Base-by-base conservation (phyloP, 768 basidiomycete genomes). In the Boletus rubescentipes region DNA sequence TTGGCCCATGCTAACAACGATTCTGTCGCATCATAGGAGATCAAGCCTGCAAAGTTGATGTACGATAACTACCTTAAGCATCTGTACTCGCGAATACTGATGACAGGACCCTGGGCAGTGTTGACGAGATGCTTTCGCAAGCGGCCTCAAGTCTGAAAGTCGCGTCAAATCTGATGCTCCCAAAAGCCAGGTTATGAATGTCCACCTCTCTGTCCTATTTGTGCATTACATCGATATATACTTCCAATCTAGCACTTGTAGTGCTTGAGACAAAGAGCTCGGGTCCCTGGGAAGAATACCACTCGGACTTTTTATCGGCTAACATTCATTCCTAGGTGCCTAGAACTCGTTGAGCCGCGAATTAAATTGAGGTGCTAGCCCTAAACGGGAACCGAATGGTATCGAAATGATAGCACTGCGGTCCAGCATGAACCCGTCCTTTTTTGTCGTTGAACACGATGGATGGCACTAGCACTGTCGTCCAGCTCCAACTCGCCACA, bases 11-110 rank as follows among this genome's bases (percentile, higher is more conserved):
- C 54, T 61, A 23, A 60, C 43, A 30, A 20, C 10, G 11, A 37
- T 18, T 45, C 45, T 38, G 43, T 59, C 30, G 15, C 14, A 21
- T 36, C 44, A 9, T 48, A 84, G 82, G 89, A 92, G 40, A 83
- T 95, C 66, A 87, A 90, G 66, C 86, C 91, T 2, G 93, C 93
- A 5, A 89, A 86, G 68, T 81, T 82, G 54, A 95, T 95, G 88
- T 89, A 61, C 68, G 85, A 21, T n/a, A 21, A 37, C 18, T 32
- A 18, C 20, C 38, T 47, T 51, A 26, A 41, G 29, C 21, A 42
- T 32, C 10, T 41, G 9, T 61, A 45, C 49, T 7, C 6, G 45
- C 21, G 35, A 32, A 43, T 52, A 26, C 40, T 67, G n/a, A 62
- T 49, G 23, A 55, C 34, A n/a, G 14, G 16, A 43, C 21, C 6